These are phyloP conservation scores for Acmispon strigosus DNA, from an alignment of 306 rosid species.

Conservation along the genomic window DNA sequence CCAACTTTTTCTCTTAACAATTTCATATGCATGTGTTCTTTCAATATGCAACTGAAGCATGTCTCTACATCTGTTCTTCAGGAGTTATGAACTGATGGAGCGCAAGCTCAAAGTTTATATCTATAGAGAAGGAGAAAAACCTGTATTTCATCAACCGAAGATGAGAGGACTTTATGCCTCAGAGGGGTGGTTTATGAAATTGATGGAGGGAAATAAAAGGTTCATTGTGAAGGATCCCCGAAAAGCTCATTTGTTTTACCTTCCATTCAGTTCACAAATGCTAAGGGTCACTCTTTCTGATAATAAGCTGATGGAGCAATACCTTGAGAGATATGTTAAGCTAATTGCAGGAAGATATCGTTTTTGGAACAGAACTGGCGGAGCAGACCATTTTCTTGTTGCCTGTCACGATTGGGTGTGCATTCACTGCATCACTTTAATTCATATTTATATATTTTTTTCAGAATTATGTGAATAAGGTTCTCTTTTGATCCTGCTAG, in stretches of 20 bases:
- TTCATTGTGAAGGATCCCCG: conserved; percentile 59
- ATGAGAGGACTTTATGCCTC: conserved; percentile 88
- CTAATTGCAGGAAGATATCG: conserved; percentile 54
- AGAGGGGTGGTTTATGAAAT: conserved; percentile 94
- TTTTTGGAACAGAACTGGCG: conserved; percentile 84
- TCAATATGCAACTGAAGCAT: conserved; percentile 7
- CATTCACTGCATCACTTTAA: not conserved
- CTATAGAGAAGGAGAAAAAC: conserved; percentile 78
- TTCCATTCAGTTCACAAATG: conserved; percentile 70
- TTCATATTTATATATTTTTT: too few relatives aligned
- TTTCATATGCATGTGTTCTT: too few relatives aligned
- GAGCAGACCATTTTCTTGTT: conserved; percentile 86
- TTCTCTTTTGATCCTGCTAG: not conserved
- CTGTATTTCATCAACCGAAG: conserved; percentile 77
- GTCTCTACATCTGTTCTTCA: conserved; percentile 22
- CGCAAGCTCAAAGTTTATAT: conserved; percentile 66
- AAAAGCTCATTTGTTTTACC: conserved; percentile 79
- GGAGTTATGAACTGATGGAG: conserved; percentile 89
- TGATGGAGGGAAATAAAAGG: conserved; percentile 55
- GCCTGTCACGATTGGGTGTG: conserved; percentile 97
- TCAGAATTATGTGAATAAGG: too few relatives aligned
- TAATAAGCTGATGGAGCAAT: conserved; percentile 42
- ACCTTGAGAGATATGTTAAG: conserved; percentile 53
- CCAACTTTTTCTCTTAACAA: too few relatives aligned
- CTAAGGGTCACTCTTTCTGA: conserved; percentile 45